Percentiles rank a stretch among this genome's conserved stretches.
Conservation (phyloP, 495 filamentous ascomycete genomes). For the Neurospora pannonica region DNA sequence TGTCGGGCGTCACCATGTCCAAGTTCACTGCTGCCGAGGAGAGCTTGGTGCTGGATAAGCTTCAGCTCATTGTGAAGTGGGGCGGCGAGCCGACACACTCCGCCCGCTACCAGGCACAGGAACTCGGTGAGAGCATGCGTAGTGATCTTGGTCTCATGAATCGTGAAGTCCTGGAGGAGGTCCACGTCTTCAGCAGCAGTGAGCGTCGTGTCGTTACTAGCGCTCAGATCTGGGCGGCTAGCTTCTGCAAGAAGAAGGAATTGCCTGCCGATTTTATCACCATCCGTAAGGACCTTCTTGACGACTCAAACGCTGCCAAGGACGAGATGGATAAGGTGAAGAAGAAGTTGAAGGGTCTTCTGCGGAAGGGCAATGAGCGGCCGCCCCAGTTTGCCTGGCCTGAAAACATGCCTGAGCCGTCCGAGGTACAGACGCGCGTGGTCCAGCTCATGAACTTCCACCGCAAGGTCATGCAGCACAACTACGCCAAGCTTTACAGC, state of each 20-base stretch:
- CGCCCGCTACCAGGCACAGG: slow-evolving; percentile 89
- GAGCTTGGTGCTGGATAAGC: slow-evolving; percentile 82
- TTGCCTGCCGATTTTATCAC: slow-evolving; percentile 73
- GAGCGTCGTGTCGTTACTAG: slow-evolving; percentile 90
- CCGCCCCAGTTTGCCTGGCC: slow-evolving; percentile 97
- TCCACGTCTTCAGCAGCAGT: slow-evolving; percentile 87
- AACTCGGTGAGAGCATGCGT: slow-evolving; percentile 88
- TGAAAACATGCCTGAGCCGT: slow-evolving; percentile 87
- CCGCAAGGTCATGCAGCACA: slow-evolving; percentile 84
- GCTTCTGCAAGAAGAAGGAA: slow-evolving; percentile 82
- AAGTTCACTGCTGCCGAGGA: slow-evolving; percentile 83
- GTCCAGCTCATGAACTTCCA: slow-evolving; percentile 97
- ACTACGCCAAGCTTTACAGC: slow-evolving; percentile 68
- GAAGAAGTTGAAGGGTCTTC: slow-evolving; percentile 88
- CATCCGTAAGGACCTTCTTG: slow-evolving; percentile 85
- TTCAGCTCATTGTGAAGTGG: slow-evolving; percentile 98
- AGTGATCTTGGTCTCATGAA: slow-evolving; percentile 94
- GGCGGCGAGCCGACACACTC: slow-evolving; percentile 97
- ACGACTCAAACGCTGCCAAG: slow-evolving; percentile 98
- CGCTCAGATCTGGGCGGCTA: slow-evolving; percentile 90
- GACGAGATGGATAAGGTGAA: slow-evolving; percentile 99
- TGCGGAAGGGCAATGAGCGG: slow-evolving; percentile 78
- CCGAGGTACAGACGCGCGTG: slow-evolving; percentile 79
- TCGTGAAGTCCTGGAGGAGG: slow-evolving; percentile 77
- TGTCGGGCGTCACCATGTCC: slow-evolving; percentile 78